These are phyloP conservation scores for Cercospora sesami DNA, from an alignment of 2,329 filamentous ascomycete species.

Conservation along the genomic window DNA sequence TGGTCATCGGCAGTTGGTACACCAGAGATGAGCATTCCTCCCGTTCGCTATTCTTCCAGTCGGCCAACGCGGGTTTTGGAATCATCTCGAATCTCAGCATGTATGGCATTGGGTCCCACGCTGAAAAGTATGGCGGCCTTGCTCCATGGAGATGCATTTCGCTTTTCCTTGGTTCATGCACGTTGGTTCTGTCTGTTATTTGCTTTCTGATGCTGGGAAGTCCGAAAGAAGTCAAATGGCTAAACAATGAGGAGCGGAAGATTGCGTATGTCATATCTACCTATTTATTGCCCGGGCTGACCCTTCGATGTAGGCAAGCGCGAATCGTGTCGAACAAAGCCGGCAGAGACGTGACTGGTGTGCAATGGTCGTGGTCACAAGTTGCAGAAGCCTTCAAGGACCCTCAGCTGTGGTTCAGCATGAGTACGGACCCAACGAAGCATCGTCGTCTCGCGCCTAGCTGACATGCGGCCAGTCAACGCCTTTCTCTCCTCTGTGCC, in stretches of 20 bases:
- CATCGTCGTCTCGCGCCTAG: no score
- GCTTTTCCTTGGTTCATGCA: constrained; percentile 33
- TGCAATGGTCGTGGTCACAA: constrained; percentile 36
- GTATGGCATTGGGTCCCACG: constrained; percentile 34
- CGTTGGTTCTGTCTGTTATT: constrained; percentile 31
- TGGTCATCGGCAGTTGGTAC: constrained; percentile 42
- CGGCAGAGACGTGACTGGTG: constrained; percentile 35
- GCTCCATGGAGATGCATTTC: constrained; percentile 36
- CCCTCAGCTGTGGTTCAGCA: constrained; percentile 34
- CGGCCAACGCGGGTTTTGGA: constrained; percentile 41
- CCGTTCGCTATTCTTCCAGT: constrained; percentile 42
- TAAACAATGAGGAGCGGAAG: constrained; percentile 31
- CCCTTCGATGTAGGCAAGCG: constrained; percentile 25
- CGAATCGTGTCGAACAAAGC: constrained; percentile 36
- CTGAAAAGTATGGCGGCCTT: constrained; percentile 28
- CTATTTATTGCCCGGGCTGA: no score
- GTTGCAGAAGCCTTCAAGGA: constrained; percentile 33
- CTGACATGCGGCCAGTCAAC: constrained; percentile 22
- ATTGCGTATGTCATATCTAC: constrained; percentile 28
- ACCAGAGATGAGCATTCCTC: constrained; percentile 39
- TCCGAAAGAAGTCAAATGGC: constrained; percentile 35
- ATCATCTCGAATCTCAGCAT: constrained; percentile 33
- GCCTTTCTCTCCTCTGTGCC: constrained; percentile 34
- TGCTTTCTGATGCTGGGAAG: constrained; percentile 35
- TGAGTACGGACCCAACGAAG: constrained; percentile 9